Evolutionary conservation across 2,329 filamentous ascomycete genomes (phyloP), one percentile per base, ranked within the genome.

Genomic region (Arachnomyces sp.): DNA sequence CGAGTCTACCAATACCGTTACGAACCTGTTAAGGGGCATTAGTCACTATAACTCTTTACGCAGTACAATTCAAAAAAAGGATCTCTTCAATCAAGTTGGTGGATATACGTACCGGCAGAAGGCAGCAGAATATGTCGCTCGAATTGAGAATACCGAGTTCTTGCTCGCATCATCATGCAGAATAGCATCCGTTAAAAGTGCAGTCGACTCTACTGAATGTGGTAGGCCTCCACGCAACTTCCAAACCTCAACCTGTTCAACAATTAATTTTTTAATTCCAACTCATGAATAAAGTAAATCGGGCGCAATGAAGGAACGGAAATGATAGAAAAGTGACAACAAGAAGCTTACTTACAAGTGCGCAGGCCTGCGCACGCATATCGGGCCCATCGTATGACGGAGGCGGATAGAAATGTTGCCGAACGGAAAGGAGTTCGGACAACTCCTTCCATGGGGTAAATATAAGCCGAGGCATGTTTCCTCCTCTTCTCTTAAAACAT

Each of bases 141-240:
- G 54, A 39, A 69, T 66, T 1, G 66, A 64, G 40, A 68, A 68
- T 3, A 66, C 56, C 3, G 66, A 68, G 35, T 65, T 66, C 32
- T 54, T 56, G 38, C 49, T 44, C 11, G 59, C 54, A 47, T 68
- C 57, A 47, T 69, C 66, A 38, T 66, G 63, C 16, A 69, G 50
- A 40, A 69, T 64, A 3, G 67, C 66, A 51, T 69, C 66, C 9
- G 65, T 69, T 42, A 69, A 53, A 8, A 68, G 51, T 5, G 66
- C 66, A 1, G 66, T 69, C 2, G 66, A 63, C 45, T 69, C 66
- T n/a, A 69, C 61, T 9, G 65, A 52, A 45, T 69, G 66, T 7
- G 66, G 66, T 3, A 69, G 53, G 47, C 62, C 66, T 13, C 65
- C 66, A 29, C 65, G 61, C 15, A 66, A 34, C 42, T 69, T 68